Percentiles rank a stretch among this genome's conserved stretches.
Evolutionary conservation across 2,329 filamentous ascomycete genomes (phyloP).

Genomic region (Plenodomus tracheiphilus): DNA sequence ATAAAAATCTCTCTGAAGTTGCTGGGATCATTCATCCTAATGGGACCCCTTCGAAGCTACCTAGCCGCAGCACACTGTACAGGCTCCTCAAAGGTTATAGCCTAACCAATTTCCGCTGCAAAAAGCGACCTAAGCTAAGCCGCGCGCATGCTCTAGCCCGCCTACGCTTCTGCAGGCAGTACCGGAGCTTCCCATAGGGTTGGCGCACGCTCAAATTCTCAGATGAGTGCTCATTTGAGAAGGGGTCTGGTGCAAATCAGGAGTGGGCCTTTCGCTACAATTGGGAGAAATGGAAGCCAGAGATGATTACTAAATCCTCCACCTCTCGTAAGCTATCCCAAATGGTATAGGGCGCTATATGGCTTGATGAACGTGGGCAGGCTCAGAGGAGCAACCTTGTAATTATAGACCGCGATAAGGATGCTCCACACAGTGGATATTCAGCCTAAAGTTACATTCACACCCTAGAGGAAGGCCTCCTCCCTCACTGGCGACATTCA

Average conservation of each 20-base stretch:
- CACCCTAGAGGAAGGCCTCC: conserved; percentile 11
- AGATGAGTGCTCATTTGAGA: conserved; percentile 12
- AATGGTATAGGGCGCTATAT: conserved; percentile 24
- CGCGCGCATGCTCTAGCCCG: not conserved
- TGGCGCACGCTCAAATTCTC: conserved; percentile 9
- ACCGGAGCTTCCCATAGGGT: conserved; percentile 4
- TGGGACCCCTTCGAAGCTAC: conserved; percentile 1
- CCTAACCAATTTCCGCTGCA: conserved; percentile 1
- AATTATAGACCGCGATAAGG: conserved; percentile 15
- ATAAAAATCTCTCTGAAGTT: conserved; percentile 4
- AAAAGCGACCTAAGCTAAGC: conserved; percentile 4
- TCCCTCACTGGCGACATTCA: conserved; percentile 3
- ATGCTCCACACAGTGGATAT: conserved; percentile 8
- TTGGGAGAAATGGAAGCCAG: conserved; percentile 16
- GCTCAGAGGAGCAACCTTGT: conserved; percentile 3
- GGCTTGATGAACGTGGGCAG: conserved; percentile 5
- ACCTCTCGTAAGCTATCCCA: conserved; percentile 5
- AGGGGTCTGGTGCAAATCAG: not conserved
- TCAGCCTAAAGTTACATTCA: conserved; percentile 11
- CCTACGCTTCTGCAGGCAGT: conserved; percentile 4
- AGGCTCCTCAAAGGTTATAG: not conserved
- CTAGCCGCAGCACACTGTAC: conserved; percentile 4
- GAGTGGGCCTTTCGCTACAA: conserved; percentile 1
- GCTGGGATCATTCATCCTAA: not conserved
- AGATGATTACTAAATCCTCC: conserved; percentile 13